phyloP scores from a whole-genome alignment of 768 basidiomycete species.

The Trametes maxima region DNA sequence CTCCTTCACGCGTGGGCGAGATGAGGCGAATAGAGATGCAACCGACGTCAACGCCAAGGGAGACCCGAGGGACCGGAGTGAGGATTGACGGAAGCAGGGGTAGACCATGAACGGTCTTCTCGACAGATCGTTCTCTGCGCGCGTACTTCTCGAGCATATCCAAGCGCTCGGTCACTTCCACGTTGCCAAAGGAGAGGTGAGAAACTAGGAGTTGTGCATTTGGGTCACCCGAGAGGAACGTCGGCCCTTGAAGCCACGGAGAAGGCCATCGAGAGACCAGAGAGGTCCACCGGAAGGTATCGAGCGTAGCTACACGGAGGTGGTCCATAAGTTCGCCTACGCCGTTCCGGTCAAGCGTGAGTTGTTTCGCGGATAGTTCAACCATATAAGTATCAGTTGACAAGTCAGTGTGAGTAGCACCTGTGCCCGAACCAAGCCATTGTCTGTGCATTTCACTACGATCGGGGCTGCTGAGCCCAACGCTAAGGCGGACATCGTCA shows the following conservation, averaged over 20 bases:
- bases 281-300: constrained; percentile 41
- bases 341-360: constrained; percentile 48
- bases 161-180: constrained; percentile 56
- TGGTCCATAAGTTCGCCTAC: constrained; percentile 26
- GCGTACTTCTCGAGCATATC: constrained; percentile 49
- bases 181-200: constrained; percentile 32
- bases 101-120: constrained; percentile 23
- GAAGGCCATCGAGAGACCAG: constrained; percentile 64
- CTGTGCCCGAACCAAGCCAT: constrained; percentile 50
- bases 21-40: constrained; percentile 53
- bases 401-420: constrained; percentile 35
- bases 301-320: constrained; percentile 46
- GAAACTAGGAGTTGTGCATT: constrained; percentile 59
- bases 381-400: constrained; percentile 54
- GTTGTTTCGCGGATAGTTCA: constrained; percentile 43
- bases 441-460: constrained; percentile 48
- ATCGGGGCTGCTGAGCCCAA: constrained; percentile 51
- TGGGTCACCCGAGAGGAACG: constrained; percentile 58
- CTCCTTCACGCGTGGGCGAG: constrained; percentile 41
- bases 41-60: constrained; percentile 51
- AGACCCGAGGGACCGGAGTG: constrained; percentile 51
- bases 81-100: constrained; percentile 33
- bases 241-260: constrained; percentile 51
- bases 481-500: constrained; percentile 42
- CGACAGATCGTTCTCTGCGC: constrained; percentile 23